Conservation (phyloP, 257 asterid genomes). For the Leonotis leonurus region DNA sequence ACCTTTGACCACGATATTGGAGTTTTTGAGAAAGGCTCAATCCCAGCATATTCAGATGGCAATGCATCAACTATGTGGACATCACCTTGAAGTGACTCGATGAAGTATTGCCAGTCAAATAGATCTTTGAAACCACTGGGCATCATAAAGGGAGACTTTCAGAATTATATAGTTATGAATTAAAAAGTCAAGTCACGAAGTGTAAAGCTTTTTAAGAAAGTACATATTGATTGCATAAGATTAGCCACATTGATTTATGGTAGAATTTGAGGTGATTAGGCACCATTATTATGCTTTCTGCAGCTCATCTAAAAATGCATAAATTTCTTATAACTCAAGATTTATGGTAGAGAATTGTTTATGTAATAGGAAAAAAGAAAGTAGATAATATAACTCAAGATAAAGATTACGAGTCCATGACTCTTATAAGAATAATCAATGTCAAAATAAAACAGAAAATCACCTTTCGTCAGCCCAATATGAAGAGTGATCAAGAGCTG, state of each 20-base stretch:
- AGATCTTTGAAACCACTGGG: conserved; percentile 94
- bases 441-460: conserved; percentile 12
- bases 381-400: background rate
- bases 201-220: background rate
- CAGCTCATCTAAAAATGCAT: background rate
- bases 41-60: conserved; percentile 72
- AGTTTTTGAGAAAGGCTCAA: conserved; percentile 81
- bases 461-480: conserved; percentile 98
- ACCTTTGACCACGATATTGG: conserved; percentile 99
- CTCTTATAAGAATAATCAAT: background rate
- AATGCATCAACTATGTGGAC: conserved; percentile 65
- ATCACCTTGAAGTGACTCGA: conserved; percentile 70
- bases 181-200: no score
- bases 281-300: background rate
- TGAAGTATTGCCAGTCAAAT: conserved; percentile 90
- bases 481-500: conserved; percentile 92
- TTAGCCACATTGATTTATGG: background rate
- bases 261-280: background rate
- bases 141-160: conserved; percentile 14
- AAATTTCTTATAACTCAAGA: no score
- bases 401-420: background rate
- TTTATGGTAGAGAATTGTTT: no score
- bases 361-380: background rate
- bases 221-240: background rate
- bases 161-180: conserved; percentile 8